Conservation (phyloP, 2,329 filamentous ascomycete species). For the Orbilia ellipsospora region DNA sequence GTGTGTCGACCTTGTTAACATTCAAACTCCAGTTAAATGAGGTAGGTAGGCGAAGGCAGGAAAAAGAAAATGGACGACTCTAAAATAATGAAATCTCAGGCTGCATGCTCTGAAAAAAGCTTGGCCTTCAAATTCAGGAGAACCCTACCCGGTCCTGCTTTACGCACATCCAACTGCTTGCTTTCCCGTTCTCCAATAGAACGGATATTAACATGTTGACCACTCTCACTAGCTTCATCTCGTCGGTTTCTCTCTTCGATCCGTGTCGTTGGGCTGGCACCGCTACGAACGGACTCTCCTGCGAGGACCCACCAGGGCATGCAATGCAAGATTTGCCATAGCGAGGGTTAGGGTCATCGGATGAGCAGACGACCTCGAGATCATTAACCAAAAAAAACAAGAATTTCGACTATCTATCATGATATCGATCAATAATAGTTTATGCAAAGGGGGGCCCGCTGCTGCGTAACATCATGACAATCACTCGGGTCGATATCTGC, state of each 20-base stretch:
- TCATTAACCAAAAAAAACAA: constrained; percentile 16
- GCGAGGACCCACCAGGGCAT: constrained; percentile 36
- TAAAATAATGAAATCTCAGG: constrained; percentile 44
- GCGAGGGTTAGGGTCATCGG: constrained; percentile 35
- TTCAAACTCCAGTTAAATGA: constrained; percentile 50
- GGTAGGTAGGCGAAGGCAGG: constrained; percentile 35
- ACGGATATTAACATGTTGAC: too few relatives aligned
- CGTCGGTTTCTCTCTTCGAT: constrained; percentile 32
- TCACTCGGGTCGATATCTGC: constrained; percentile 45
- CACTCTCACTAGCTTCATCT: constrained; percentile 7
- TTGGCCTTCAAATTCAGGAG: constrained; percentile 54
- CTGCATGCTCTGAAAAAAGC: constrained; percentile 54
- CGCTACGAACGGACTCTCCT: not conserved
- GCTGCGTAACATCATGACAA: constrained; percentile 44
- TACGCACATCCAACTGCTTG: constrained; percentile 14
- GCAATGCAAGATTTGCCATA: constrained; percentile 13
- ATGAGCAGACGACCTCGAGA: constrained; percentile 14
- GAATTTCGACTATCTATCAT: too few relatives aligned
- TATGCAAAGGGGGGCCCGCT: constrained; percentile 6
- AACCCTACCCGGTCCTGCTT: constrained; percentile 51
- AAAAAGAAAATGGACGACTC: constrained; percentile 33
- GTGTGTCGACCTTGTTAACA: constrained; percentile 31
- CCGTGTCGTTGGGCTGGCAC: constrained; percentile 13
- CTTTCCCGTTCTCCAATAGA: too few relatives aligned
- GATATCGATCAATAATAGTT: not conserved